These are phyloP conservation scores for Pinus taeda DNA, from an alignment of 75 land plant species.

Conservation along the genomic window DNA sequence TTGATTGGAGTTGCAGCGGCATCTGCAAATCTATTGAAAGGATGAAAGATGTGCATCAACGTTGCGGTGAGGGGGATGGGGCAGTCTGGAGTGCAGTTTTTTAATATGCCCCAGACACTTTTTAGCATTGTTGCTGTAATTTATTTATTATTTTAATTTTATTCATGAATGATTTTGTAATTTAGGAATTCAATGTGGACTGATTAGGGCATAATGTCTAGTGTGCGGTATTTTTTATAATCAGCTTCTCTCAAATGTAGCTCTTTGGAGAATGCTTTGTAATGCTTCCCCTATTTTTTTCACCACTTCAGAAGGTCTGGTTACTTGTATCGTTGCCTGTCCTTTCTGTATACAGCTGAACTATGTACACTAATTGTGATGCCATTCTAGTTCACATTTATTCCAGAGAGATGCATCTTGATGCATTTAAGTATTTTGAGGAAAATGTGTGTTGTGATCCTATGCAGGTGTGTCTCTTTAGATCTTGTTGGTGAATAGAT, in stretches of 20 bases:
- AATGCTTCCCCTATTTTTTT: not conserved
- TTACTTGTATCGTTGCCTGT: not conserved
- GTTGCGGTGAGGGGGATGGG: conserved; percentile 69
- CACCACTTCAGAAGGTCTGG: not conserved
- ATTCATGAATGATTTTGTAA: conserved; percentile 7
- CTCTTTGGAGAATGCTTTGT: conserved; percentile 7
- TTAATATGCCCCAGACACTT: conserved; percentile 4
- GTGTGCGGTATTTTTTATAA: not conserved
- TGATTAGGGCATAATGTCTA: conserved; percentile 6
- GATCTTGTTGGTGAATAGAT: not conserved
- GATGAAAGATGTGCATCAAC: conserved; percentile 64
- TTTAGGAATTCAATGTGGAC: not conserved
- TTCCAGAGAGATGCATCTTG: not conserved
- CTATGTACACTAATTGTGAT: conserved; percentile 8
- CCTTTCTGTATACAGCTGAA: not conserved
- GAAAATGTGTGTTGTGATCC: not conserved
- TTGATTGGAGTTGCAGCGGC: conserved; percentile 79
- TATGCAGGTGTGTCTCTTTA: not conserved
- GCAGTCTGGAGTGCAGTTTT: conserved; percentile 59
- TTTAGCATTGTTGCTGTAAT: not conserved
- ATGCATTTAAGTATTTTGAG: conserved; percentile 2
- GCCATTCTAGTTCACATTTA: not conserved
- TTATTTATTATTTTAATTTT: not conserved
- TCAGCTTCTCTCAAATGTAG: not conserved
- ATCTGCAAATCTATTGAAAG: conserved; percentile 74